These are phyloP conservation scores for Teratosphaeriaceae sp. DNA, from an alignment of 2,329 filamentous ascomycete genomes.

Conservation along the genomic window DNA sequence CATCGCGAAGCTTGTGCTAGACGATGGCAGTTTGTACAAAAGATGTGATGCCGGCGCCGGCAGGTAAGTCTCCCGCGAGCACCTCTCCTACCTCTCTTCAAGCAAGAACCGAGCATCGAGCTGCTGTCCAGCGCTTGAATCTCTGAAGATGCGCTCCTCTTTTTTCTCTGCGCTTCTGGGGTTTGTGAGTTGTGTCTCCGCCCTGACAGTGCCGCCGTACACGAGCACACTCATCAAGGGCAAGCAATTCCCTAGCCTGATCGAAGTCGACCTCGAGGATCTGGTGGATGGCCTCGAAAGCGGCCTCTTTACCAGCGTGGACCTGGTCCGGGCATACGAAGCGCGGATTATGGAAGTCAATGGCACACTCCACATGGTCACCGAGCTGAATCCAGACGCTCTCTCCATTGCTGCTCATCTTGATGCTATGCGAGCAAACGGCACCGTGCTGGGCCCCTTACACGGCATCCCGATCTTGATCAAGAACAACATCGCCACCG, in stretches of 20 bases:
- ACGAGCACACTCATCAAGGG: slow-evolving; percentile 12
- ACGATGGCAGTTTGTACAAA: no score
- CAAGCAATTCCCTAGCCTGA: slow-evolving; percentile 33
- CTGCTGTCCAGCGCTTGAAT: not conserved
- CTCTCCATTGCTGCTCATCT: slow-evolving; percentile 41
- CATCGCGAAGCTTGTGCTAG: no score
- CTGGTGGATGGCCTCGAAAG: slow-evolving; percentile 43
- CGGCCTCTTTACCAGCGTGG: slow-evolving; percentile 50
- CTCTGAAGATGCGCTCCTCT: slow-evolving; percentile 7
- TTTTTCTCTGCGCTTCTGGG: slow-evolving; percentile 7
- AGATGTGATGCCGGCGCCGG: no score
- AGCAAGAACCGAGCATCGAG: not conserved
- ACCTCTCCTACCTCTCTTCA: not conserved
- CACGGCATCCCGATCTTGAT: slow-evolving; percentile 60
- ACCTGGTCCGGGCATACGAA: slow-evolving; percentile 51
- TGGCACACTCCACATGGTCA: slow-evolving; percentile 44
- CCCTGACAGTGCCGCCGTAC: slow-evolving; percentile 12
- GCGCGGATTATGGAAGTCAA: slow-evolving; percentile 49
- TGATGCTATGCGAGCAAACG: slow-evolving; percentile 43
- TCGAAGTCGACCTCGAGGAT: slow-evolving; percentile 48
- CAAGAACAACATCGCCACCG: slow-evolving; percentile 62
- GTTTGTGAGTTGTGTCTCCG: slow-evolving; percentile 6
- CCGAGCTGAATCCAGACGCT: slow-evolving; percentile 52
- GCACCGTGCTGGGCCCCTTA: slow-evolving; percentile 45
- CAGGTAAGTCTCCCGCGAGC: no score